These are phyloP conservation scores for Coccomyxa sp. DNA, from an alignment of 139 green algal species.

Conservation along the genomic window DNA sequence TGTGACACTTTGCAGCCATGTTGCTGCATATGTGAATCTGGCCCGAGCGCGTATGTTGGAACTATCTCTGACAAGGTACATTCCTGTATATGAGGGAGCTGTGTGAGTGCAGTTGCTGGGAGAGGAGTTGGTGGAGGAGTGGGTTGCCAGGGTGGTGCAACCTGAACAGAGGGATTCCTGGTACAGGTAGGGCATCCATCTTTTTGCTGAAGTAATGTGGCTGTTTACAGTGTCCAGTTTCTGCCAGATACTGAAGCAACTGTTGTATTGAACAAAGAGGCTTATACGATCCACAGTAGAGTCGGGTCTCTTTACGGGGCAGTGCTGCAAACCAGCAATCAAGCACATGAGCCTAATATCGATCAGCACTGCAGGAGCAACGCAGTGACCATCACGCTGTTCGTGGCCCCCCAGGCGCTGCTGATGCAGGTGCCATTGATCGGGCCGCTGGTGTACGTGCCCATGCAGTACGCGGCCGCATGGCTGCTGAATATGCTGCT, in stretches of 20 bases:
- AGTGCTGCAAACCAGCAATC: no score
- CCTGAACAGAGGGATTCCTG: not conserved
- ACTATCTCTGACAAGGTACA: no score
- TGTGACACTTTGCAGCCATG: not conserved
- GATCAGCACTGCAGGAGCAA: conserved; percentile 8
- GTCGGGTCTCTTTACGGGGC: not conserved
- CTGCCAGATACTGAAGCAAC: no score
- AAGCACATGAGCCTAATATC: no score
- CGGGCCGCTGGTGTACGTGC: conserved; percentile 12
- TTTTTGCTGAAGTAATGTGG: not conserved
- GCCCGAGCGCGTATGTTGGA: not conserved
- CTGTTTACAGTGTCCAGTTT: no score
- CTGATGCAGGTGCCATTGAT: conserved; percentile 12
- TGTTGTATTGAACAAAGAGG: not conserved
- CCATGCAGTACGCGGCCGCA: conserved; percentile 11
- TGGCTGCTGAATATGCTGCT: conserved; percentile 18
- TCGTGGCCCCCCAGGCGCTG: conserved; percentile 13
- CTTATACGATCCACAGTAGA: not conserved
- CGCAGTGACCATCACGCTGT: conserved; percentile 8
- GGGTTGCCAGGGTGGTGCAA: conserved; percentile 3
- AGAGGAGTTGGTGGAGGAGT: conserved; percentile 11
- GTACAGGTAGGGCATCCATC: not conserved
- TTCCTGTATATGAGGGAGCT: no score
- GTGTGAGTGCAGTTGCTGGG: conserved; percentile 4
- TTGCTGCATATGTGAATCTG: no score